Evolutionary conservation across 805 yeast genomes (phyloP).

Genomic region (Sugiyamaella qingdaonensis): DNA sequence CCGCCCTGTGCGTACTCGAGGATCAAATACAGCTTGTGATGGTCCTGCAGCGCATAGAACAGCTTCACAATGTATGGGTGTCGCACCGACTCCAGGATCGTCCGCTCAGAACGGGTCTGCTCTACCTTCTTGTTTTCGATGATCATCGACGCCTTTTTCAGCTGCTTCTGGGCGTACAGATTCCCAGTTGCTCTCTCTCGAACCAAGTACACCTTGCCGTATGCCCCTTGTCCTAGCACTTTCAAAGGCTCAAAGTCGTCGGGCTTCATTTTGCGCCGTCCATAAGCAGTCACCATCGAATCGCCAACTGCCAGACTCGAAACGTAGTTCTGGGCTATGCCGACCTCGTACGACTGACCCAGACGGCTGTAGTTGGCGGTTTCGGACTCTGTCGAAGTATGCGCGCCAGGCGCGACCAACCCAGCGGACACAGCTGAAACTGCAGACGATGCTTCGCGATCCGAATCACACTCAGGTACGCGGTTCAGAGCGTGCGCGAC

Average conservation of each 20-base stretch:
- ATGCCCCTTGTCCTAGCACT: constrained; percentile 83
- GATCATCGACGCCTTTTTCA: constrained; percentile 74
- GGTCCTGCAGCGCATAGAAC: constrained; percentile 80
- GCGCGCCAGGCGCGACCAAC: neutral
- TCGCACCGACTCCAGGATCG: constrained; percentile 63
- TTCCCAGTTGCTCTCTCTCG: constrained; percentile 57
- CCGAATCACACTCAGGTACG: neutral
- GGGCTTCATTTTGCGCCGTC: constrained; percentile 25
- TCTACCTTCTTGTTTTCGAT: constrained; percentile 57
- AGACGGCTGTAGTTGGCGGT: constrained; percentile 26
- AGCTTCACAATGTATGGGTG: constrained; percentile 81
- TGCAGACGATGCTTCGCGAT: no score
- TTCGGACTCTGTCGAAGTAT: neutral
- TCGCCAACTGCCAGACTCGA: constrained; percentile 24
- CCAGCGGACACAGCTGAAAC: no score
- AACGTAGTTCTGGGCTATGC: constrained; percentile 39
- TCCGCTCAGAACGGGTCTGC: constrained; percentile 74
- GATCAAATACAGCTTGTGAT: constrained; percentile 65
- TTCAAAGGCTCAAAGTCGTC: constrained; percentile 67
- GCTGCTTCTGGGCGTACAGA: constrained; percentile 80
- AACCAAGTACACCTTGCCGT: constrained; percentile 80
- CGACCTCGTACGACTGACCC: constrained; percentile 51
- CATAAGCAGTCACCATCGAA: neutral
- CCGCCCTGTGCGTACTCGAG: constrained; percentile 88
- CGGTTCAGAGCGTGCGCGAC: neutral